Percentiles rank a stretch among this genome's conserved stretches.
These are phyloP conservation scores for Zarea fungicola DNA, from an alignment of 2,329 filamentous ascomycete genomes.

Conservation along the genomic window DNA sequence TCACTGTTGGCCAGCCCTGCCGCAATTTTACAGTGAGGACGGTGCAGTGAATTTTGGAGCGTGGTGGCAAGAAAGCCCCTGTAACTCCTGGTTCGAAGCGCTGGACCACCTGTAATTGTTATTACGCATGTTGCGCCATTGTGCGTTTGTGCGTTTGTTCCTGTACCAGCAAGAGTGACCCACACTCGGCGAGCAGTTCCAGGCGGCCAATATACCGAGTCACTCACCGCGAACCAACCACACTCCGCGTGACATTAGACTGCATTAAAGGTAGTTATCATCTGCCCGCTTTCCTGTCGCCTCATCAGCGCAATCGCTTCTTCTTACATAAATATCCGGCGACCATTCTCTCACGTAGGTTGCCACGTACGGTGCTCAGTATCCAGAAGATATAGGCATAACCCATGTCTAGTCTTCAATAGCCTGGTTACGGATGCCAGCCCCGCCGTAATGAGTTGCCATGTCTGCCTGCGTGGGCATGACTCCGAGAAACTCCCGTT, in stretches of 20 bases:
- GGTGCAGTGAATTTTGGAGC: too few species aligned
- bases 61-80: too few species aligned
- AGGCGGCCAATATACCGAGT: too few species aligned
- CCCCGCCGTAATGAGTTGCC: slow-evolving; percentile 56
- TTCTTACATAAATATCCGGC: not conserved
- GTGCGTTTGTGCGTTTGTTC: too few species aligned
- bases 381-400: not conserved
- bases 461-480: slow-evolving; percentile 57
- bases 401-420: not conserved
- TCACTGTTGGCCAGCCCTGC: too few species aligned
- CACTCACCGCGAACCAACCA: too few species aligned
- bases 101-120: not conserved
- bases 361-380: too few species aligned
- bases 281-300: slow-evolving; percentile 4
- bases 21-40: too few species aligned
- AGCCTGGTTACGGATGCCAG: not conserved
- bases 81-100: too few species aligned
- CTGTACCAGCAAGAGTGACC: not conserved
- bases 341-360: not conserved
- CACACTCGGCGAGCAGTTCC: not conserved
- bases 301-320: not conserved
- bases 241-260: slow-evolving; percentile 8
- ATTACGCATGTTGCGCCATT: too few species aligned
- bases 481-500: slow-evolving; percentile 55
- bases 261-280: slow-evolving; percentile 7